Evolutionary conservation across 768 basidiomycete species (phyloP).

Genomic region (Lactarius hatsudake): DNA sequence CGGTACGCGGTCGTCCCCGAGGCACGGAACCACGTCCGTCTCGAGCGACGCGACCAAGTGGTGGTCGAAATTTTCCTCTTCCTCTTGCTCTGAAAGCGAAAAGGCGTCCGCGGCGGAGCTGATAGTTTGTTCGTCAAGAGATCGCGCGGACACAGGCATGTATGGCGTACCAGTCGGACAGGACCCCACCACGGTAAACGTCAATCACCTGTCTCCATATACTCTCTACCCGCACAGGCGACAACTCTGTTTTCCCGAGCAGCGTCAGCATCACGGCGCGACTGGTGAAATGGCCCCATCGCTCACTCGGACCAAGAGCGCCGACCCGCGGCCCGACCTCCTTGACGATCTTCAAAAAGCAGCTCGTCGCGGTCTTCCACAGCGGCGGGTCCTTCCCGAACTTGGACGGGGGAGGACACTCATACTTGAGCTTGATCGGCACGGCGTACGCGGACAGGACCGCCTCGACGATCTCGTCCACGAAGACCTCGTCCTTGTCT

Average conservation of each 20-base stretch:
- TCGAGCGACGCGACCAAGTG: constrained; percentile 76
- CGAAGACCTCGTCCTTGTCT: constrained; percentile 57
- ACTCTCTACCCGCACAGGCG: constrained; percentile 65
- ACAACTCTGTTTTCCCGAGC: constrained; percentile 42
- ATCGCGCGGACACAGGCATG: neutral
- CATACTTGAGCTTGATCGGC: constrained; percentile 92
- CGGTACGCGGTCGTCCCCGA: constrained; percentile 67
- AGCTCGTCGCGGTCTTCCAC: constrained; percentile 92
- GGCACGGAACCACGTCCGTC: constrained; percentile 72
- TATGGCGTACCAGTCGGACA: constrained; percentile 72
- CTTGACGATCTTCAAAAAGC: constrained; percentile 71
- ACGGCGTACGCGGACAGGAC: constrained; percentile 81
- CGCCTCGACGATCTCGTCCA: constrained; percentile 82
- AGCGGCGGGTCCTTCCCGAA: constrained; percentile 84
- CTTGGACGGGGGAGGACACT: constrained; percentile 86
- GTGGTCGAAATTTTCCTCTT: constrained; percentile 83
- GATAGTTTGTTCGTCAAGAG: neutral
- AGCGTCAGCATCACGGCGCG: neutral
- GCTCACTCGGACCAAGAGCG: constrained; percentile 48
- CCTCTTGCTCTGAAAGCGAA: constrained; percentile 61
- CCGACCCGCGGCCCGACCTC: constrained; percentile 57
- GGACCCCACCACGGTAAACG: constrained; percentile 75
- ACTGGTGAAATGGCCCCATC: neutral
- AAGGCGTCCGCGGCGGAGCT: constrained; percentile 61
- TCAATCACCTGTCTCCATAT: constrained; percentile 86